Base-by-base conservation (phyloP, 495 filamentous ascomycete species). In the Xylaria palmicola region DNA sequence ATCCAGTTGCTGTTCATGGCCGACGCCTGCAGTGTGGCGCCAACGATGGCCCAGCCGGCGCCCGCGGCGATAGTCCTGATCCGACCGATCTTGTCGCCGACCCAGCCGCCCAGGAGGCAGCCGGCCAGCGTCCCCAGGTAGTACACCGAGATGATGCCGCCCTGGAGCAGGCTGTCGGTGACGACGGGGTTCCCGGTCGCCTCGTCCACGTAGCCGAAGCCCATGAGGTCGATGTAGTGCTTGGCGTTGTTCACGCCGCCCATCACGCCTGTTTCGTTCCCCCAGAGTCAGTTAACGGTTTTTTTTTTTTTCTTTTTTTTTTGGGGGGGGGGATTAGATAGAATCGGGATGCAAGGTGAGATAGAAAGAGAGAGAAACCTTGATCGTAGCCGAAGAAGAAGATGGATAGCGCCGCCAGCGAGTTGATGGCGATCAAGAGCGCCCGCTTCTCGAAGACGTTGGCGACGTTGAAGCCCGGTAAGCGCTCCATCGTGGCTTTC, bases 1-100 rank as follows among this genome's bases (percentile, higher is more conserved):
- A 90, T 90, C 87, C 87, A 90, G 40, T 81, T 76, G 52, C 81
- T 75, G 60, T 86, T 88, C 72, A 83, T 76, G n/a, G 88, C 81
- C 17, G 84, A 81, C 59, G 77, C 79, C 74, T 89, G 86, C 63
- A 89, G 67, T 45, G 74, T 72, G 20, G 85, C 86, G 10, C 85
- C 86, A 9, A 88, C 39, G 22, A 85, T 75, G 12, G 79, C 82
- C 84, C 84, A 88, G 5, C 69, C 68, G 24, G 83, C 71, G 22
- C 84, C 86, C 1, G 77, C 62, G 4, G 77, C 82, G 66, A 89
- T 86, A 0, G 84, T 80, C 74, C 79, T 84, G 70, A 88, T 87
- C 62, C 85, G 71, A 6, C 86, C 86, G 55, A 82, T 72, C n/a
- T 75, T 76, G 68, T 89, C 86, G 34, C 84, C 86, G 9, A 85